Percentiles rank a stretch among this genome's conserved stretches.
phyloP scores from a whole-genome alignment of 345 rosid species.

The Populus davidiana region DNA sequence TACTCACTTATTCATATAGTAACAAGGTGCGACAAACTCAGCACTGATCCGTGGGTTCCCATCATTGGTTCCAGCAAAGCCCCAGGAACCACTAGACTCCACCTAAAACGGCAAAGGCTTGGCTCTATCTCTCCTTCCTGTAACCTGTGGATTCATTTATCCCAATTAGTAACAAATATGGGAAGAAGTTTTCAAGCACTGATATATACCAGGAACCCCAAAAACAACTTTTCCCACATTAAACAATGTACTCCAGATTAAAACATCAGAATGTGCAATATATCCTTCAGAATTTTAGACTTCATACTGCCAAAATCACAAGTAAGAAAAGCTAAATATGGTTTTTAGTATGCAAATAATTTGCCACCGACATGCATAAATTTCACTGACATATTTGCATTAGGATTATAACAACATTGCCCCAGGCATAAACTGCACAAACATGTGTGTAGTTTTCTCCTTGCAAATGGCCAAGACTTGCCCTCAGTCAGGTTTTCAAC shows the following conservation, averaged over 20 bases:
- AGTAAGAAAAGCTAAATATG: not conserved
- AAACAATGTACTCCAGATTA: not conserved
- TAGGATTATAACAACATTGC: not conserved
- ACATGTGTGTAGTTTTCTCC: not conserved
- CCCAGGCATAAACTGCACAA: not conserved
- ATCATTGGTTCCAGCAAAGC: constrained; percentile 81
- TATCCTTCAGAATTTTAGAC: not conserved
- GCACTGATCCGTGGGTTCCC: constrained; percentile 79
- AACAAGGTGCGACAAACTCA: constrained; percentile 88
- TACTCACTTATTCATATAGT: constrained; percentile 73
- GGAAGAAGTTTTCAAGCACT: not conserved
- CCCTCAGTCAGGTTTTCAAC: not conserved
- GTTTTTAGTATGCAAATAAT: too few species aligned
- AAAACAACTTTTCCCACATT: not conserved
- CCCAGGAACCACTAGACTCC: constrained; percentile 86
- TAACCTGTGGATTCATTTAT: constrained; percentile 51
- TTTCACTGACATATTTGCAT: not conserved
- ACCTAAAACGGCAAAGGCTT: constrained; percentile 83
- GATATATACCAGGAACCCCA: not conserved
- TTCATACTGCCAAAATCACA: not conserved
- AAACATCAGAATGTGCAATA: not conserved
- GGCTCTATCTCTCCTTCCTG: constrained; percentile 98
- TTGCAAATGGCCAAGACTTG: not conserved
- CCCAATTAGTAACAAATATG: not conserved
- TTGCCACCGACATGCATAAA: not conserved